These are phyloP conservation scores for Penicillium fuscoglaucum DNA, from an alignment of 2,329 filamentous ascomycete species.

Conservation along the genomic window DNA sequence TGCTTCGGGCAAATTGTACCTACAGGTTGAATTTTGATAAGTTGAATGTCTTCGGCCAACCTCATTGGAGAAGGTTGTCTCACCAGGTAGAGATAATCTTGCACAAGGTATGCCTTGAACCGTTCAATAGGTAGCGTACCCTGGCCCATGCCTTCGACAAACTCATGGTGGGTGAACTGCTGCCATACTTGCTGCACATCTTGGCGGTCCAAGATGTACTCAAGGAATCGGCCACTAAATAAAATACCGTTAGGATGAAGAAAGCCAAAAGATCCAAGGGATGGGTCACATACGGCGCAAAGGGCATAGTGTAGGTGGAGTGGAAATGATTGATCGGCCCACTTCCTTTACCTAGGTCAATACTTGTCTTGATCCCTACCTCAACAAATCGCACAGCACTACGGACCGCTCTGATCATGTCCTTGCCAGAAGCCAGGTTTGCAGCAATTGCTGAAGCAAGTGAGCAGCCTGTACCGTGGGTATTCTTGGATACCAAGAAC, in stretches of 20 bases:
- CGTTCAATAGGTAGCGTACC: constrained; percentile 72
- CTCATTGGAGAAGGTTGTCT: constrained; percentile 21
- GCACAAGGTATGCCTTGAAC: constrained; percentile 86
- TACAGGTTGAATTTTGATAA: constrained; percentile 35
- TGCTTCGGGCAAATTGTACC: constrained; percentile 85
- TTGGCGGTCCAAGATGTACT: constrained; percentile 74
- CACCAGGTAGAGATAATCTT: constrained; percentile 89
- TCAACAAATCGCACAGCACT: constrained; percentile 61
- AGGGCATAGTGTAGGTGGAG: constrained; percentile 60
- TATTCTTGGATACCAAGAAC: constrained; percentile 74
- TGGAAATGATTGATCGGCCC: constrained; percentile 70
- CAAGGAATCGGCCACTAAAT: constrained; percentile 70
- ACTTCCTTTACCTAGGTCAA: constrained; percentile 57
- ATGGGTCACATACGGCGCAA: constrained; percentile 51
- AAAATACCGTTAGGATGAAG: constrained; percentile 1
- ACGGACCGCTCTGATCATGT: constrained; percentile 53
- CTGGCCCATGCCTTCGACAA: constrained; percentile 73
- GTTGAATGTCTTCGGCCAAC: background rate
- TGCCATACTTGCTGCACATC: constrained; percentile 76
- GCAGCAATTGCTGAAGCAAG: constrained; percentile 74
- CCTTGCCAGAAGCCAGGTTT: constrained; percentile 56
- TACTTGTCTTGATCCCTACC: constrained; percentile 60
- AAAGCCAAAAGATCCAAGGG: background rate
- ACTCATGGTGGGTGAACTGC: constrained; percentile 75
- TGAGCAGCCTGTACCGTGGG: constrained; percentile 93